Evolutionary conservation across 352 stramenopile genomes (phyloP), one percentile per base, ranked within the genome.

Genomic region (Globisporangium echinulatum): DNA sequence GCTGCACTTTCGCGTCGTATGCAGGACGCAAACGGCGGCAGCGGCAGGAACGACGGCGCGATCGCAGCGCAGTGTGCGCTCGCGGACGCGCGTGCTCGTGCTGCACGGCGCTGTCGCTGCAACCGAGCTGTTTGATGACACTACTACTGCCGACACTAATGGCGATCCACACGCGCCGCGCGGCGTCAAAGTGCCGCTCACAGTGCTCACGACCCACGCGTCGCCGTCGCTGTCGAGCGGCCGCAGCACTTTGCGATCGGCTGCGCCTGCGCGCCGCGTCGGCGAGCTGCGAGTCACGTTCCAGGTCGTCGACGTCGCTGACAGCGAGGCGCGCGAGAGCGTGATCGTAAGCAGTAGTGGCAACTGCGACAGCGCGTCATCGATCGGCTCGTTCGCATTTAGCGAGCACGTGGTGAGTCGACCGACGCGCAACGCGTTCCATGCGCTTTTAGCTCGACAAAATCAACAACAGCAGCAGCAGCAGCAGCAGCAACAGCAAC

Each of bases 271-370:
- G 15, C 11, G 40, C 37, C 17, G 63, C 11, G 63, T 71, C 25
- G 69, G 69, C 19, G 55, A 53, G 10, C 49, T 79, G 44, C 63
- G 64, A 10, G 58, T 79, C 36, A 64, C 42, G 11, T 73, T 75
- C 49, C 57, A 55, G 15, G 54, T 69, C 43, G 64, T 42, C 43
- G 39, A 57, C 10, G 13, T 52, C 36, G 13, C 61, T 17, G 46
- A 50, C 7, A 5, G 46, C 15, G 15, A n/a, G 46, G 4, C 5
- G 46, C 46, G 11, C 13, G 43, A 48, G 3, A 7, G 43, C 43
- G 43, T 48, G 43, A 36, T 5, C 6, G 46, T 33, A 14, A n/a
- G 9, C 4, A 13, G 17, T 14, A 47, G 11, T n/a, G 4, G 11
- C 33, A 17, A 0, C 25, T 14, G 17, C 11, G 44, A 3, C 13